Conservation (phyloP, 495 filamentous ascomycete genomes). For the Pseudevernia furfuracea region DNA sequence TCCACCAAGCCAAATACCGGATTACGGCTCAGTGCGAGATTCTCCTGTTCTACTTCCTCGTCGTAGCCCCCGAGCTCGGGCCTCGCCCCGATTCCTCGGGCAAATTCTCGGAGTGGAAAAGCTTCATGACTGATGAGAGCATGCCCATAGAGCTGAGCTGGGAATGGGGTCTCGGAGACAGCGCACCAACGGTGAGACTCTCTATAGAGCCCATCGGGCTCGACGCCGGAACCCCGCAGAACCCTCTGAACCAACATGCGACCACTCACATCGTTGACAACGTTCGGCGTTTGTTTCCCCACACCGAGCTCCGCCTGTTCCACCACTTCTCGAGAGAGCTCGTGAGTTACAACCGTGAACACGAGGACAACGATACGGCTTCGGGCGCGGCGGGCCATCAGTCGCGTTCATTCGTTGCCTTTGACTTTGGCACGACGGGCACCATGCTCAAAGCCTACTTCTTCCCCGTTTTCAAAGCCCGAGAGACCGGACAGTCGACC, state of each 20-base stretch:
- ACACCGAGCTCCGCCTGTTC: slow-evolving; percentile 15
- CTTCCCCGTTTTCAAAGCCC: slow-evolving; percentile 26
- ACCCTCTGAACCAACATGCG: slow-evolving; percentile 25
- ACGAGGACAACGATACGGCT: background rate
- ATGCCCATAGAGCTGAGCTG: slow-evolving; percentile 34
- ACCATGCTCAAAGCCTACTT: slow-evolving; percentile 28
- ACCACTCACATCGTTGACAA: slow-evolving; percentile 15
- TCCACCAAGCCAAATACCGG: slow-evolving; percentile 21
- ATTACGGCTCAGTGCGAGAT: slow-evolving; percentile 18
- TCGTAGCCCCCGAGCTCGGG: slow-evolving; percentile 17
- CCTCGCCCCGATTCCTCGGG: background rate
- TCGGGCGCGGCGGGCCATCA: slow-evolving; percentile 13
- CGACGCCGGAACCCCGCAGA: slow-evolving; percentile 25
- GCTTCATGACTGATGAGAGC: slow-evolving; percentile 37
- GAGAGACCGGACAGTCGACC: slow-evolving; percentile 15
- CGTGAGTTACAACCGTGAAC: background rate
- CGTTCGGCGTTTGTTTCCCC: slow-evolving; percentile 15
- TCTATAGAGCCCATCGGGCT: slow-evolving; percentile 31
- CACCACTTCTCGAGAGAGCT: slow-evolving; percentile 26
- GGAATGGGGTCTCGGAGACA: slow-evolving; percentile 24
- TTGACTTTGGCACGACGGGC: slow-evolving; percentile 25
- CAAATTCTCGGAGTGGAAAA: slow-evolving; percentile 24
- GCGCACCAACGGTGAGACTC: slow-evolving; percentile 28
- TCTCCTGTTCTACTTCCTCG: slow-evolving; percentile 23
- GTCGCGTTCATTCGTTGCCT: slow-evolving; percentile 30